Percentiles rank a stretch among this genome's conserved stretches.
phyloP scores from a whole-genome alignment of 2,329 filamentous ascomycete species.

The Apiospora marii region DNA sequence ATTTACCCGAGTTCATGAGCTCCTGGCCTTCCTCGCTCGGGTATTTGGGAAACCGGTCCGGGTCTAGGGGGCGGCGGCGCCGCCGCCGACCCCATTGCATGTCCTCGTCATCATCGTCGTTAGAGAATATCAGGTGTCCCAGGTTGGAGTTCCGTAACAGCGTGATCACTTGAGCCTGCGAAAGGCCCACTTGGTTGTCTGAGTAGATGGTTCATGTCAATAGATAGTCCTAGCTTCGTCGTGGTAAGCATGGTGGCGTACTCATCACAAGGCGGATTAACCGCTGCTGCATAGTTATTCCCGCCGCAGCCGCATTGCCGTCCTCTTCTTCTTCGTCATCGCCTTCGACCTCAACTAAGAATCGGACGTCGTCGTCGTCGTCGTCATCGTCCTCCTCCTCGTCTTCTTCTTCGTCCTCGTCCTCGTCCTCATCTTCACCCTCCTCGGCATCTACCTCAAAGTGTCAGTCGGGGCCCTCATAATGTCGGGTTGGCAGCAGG shows the following conservation, averaged over 20 bases:
- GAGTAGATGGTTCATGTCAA: constrained; percentile 39
- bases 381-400: constrained; percentile 37
- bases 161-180: constrained; percentile 50
- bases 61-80: constrained; percentile 53
- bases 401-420: constrained; percentile 43
- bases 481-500: background rate
- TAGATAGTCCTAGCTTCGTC: constrained; percentile 36
- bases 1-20: constrained; percentile 83
- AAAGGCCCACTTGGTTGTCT: constrained; percentile 37
- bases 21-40: constrained; percentile 79
- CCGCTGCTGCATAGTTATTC: constrained; percentile 32
- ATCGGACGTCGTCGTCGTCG: constrained; percentile 39
- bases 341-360: constrained; percentile 42
- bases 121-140: constrained; percentile 45
- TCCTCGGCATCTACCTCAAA: constrained; percentile 34
- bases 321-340: constrained; percentile 40
- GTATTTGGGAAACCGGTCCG: constrained; percentile 78
- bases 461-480: background rate
- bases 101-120: constrained; percentile 43
- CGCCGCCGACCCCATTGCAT: constrained; percentile 52
- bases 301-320: constrained; percentile 32
- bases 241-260: constrained; percentile 31
- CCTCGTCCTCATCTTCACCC: constrained; percentile 36
- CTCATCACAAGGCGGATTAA: constrained; percentile 41
- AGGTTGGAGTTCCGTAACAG: constrained; percentile 50